phyloP scores from a whole-genome alignment of 495 filamentous ascomycete genomes.

The Tirmania nivea region DNA sequence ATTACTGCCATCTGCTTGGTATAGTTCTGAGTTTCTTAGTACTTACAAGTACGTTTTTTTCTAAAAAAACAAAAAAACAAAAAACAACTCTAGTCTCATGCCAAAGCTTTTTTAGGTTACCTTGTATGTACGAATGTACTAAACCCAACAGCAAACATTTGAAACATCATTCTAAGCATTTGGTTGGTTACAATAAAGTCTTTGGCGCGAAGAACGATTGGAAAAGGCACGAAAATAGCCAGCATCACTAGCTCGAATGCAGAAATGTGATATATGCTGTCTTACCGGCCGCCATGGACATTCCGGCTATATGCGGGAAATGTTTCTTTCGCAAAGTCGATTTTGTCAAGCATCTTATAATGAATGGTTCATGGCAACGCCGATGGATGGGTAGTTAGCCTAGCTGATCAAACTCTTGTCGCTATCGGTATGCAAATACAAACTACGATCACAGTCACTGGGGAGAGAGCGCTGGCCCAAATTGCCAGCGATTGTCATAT shows the following conservation, averaged over 20 bases:
- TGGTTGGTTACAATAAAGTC: constrained; percentile 51
- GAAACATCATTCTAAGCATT: constrained; percentile 71
- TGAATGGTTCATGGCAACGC: constrained; percentile 29
- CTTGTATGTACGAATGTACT: too few relatives aligned
- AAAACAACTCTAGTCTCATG: too few relatives aligned
- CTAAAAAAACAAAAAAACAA: too few relatives aligned
- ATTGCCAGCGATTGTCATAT: neutral
- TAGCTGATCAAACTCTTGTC: constrained; percentile 24
- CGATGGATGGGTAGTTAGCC: constrained; percentile 21
- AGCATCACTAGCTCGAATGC: constrained; percentile 53
- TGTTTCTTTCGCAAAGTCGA: constrained; percentile 38
- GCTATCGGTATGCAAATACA: constrained; percentile 27
- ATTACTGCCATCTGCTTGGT: too few relatives aligned
- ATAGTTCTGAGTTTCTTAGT: too few relatives aligned
- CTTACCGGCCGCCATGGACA: constrained; percentile 1
- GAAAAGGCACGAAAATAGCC: constrained; percentile 85
- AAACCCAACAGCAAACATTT: constrained; percentile 54
- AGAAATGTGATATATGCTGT: constrained; percentile 40
- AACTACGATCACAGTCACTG: constrained; percentile 35
- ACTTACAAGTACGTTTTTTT: too few relatives aligned
- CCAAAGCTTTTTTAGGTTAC: neutral
- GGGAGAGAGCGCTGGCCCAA: constrained; percentile 18
- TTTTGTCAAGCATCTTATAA: constrained; percentile 40
- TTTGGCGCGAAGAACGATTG: constrained; percentile 93
- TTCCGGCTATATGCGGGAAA: constrained; percentile 28